Conservation (phyloP, 2,329 filamentous ascomycete genomes). For the Leptographium wingfieldii region DNA sequence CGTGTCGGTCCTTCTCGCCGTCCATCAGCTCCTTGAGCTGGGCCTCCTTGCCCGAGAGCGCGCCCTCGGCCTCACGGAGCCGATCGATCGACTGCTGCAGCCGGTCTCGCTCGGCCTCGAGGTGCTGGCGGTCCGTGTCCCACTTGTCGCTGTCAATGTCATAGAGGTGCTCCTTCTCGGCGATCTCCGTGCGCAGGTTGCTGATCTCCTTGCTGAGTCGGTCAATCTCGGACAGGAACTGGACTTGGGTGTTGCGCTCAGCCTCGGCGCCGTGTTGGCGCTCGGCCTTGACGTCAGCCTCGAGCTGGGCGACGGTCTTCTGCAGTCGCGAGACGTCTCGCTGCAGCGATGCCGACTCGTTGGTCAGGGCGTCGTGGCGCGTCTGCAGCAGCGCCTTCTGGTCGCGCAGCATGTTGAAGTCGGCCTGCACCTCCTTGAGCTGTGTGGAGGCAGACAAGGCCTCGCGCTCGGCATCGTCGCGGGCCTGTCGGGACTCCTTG, state of each 20-base stretch:
- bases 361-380: constrained; percentile 53
- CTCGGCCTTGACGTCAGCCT: constrained; percentile 37
- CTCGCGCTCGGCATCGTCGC: constrained; percentile 25
- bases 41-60: constrained; percentile 53
- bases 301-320: constrained; percentile 32
- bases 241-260: constrained; percentile 42
- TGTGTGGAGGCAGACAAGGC: constrained; percentile 31
- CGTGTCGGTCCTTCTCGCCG: constrained; percentile 59
- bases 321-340: constrained; percentile 43
- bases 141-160: constrained; percentile 61
- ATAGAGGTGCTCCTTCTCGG: constrained; percentile 58
- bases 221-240: constrained; percentile 26
- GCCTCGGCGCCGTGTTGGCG: constrained; percentile 46
- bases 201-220: constrained; percentile 46
- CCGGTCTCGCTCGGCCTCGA: constrained; percentile 53
- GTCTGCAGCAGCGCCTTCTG: constrained; percentile 59
- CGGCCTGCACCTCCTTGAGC: constrained; percentile 43
- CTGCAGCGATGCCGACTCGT: constrained; percentile 55
- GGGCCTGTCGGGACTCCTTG: constrained; percentile 30
- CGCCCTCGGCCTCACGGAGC: constrained; percentile 55
- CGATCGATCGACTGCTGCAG: constrained; percentile 60
- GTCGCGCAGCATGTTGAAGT: constrained; percentile 42
- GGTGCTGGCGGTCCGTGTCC: constrained; percentile 51
- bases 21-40: constrained; percentile 56
- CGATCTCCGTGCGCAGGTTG: constrained; percentile 49